These are phyloP conservation scores for Chlamydomonas eustigma DNA, from an alignment of 139 green algal genomes.

Conservation along the genomic window DNA sequence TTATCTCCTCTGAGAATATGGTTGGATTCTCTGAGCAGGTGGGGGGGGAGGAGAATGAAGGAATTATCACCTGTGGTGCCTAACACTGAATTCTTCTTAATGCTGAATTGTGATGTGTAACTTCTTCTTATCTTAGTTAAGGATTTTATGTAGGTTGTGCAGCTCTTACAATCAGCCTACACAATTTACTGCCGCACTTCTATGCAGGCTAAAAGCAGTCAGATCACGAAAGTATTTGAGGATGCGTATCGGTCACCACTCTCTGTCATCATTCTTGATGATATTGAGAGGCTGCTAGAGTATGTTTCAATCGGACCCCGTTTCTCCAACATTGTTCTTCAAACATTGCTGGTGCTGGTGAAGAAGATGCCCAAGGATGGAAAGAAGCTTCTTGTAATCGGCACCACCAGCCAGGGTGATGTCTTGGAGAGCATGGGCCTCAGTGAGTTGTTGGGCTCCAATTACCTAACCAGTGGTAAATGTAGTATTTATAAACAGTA, in stretches of 20 bases:
- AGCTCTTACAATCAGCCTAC: neutral
- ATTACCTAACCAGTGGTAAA: too few relatives aligned
- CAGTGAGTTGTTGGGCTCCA: constrained; percentile 11
- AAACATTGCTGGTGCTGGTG: constrained; percentile 90
- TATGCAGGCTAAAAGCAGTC: constrained; percentile 30
- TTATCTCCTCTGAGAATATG: constrained; percentile 80
- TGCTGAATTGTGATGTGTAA: too few relatives aligned
- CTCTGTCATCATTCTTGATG: constrained; percentile 89
- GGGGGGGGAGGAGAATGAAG: too few relatives aligned
- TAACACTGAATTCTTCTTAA: too few relatives aligned
- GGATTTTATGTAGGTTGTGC: too few relatives aligned
- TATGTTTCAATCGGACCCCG: constrained; percentile 95
- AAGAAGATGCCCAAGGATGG: constrained; percentile 88
- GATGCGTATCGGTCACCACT: constrained; percentile 91
- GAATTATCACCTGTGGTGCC: too few relatives aligned
- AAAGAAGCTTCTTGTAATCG: constrained; percentile 83
- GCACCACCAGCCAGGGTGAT: constrained; percentile 58
- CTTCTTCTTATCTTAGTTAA: too few relatives aligned
- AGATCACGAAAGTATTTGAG: constrained; percentile 73
- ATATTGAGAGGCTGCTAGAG: constrained; percentile 97
- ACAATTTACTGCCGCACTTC: neutral
- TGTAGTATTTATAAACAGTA: too few relatives aligned
- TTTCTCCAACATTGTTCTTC: constrained; percentile 94
- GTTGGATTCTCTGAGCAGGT: constrained; percentile 82
- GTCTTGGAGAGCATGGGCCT: constrained; percentile 80